phyloP scores from a whole-genome alignment of 2,329 filamentous ascomycete species.

The Parasarocladium wereldwijsianum region DNA sequence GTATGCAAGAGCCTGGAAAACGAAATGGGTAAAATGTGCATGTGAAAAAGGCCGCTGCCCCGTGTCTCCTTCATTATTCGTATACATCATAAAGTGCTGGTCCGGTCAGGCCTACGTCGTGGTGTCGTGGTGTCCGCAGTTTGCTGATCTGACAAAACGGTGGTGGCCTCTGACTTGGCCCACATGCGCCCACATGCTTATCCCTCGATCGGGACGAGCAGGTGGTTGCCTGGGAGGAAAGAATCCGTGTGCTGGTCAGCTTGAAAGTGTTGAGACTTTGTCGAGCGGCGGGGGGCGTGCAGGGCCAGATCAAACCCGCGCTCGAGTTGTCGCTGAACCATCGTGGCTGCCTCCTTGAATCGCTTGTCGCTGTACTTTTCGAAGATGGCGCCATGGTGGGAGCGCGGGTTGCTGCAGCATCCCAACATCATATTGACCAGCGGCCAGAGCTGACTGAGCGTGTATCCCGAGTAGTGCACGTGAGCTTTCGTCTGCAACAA shows the following conservation, averaged over 20 bases:
- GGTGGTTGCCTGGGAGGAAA: constrained; percentile 1
- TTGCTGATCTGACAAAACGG: no score
- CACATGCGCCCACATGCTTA: no score
- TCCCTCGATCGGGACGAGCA: constrained; percentile 1
- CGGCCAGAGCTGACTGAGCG: constrained; percentile 66
- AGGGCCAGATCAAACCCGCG: constrained; percentile 40
- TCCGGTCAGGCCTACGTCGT: no score
- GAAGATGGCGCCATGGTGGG: constrained; percentile 75
- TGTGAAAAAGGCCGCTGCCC: no score
- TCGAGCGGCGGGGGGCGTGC: constrained; percentile 19
- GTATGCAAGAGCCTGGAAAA: background rate
- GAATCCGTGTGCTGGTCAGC: background rate
- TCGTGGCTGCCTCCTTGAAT: constrained; percentile 72
- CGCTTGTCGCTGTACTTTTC: constrained; percentile 84
- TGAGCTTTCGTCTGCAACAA: constrained; percentile 57
- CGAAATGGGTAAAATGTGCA: no score
- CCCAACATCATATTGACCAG: constrained; percentile 68
- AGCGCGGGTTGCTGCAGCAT: constrained; percentile 67
- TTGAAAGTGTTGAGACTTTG: constrained; percentile 1
- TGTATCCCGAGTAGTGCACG: constrained; percentile 89
- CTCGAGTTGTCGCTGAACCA: constrained; percentile 61
- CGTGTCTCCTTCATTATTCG: no score
- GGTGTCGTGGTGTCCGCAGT: no score
- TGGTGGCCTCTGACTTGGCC: no score
- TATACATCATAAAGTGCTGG: no score